These are phyloP conservation scores for Cyclocybe aegerita DNA, from an alignment of 768 basidiomycete genomes.

Conservation along the genomic window DNA sequence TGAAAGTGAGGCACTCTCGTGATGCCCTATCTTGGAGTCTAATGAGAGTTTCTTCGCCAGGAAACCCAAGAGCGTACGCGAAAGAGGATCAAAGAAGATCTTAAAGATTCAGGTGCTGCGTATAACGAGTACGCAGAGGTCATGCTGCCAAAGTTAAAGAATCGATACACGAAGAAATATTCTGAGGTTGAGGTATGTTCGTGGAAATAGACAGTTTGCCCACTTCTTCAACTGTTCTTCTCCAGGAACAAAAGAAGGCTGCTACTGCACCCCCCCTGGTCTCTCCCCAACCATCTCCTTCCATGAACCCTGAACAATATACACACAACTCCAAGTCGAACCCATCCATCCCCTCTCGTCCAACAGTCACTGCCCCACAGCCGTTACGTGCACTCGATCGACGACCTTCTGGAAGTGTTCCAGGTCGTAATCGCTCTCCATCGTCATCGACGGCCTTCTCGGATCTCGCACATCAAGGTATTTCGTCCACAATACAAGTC, in stretches of 20 bases:
- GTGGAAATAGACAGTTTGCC: background rate
- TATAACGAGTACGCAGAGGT: slow-evolving; percentile 84
- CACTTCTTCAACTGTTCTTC: background rate
- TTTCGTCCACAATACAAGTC: background rate
- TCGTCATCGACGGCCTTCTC: slow-evolving; percentile 81
- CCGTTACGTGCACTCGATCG: slow-evolving; percentile 76
- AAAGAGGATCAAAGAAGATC: slow-evolving; percentile 87
- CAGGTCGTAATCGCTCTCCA: slow-evolving; percentile 71
- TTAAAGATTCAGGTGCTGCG: slow-evolving; percentile 73
- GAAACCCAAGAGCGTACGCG: slow-evolving; percentile 92
- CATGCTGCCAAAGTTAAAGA: slow-evolving; percentile 78
- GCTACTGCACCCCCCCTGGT: slow-evolving; percentile 35
- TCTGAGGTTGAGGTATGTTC: slow-evolving; percentile 77
- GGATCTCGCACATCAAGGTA: slow-evolving; percentile 86
- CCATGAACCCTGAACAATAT: slow-evolving; percentile 29
- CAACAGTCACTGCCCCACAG: slow-evolving; percentile 68
- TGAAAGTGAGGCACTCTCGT: slow-evolving; percentile 52
- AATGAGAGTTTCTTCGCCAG: slow-evolving; percentile 33
- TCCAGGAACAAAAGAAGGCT: slow-evolving; percentile 65
- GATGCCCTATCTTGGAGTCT: slow-evolving; percentile 1
- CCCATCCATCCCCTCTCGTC: slow-evolving; percentile 44
- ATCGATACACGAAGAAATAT: slow-evolving; percentile 79
- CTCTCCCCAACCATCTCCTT: slow-evolving; percentile 26
- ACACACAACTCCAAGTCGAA: slow-evolving; percentile 43
- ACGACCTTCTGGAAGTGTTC: slow-evolving; percentile 61